phyloP scores from a whole-genome alignment of 345 rosid genomes.

The Turnera subulata region DNA sequence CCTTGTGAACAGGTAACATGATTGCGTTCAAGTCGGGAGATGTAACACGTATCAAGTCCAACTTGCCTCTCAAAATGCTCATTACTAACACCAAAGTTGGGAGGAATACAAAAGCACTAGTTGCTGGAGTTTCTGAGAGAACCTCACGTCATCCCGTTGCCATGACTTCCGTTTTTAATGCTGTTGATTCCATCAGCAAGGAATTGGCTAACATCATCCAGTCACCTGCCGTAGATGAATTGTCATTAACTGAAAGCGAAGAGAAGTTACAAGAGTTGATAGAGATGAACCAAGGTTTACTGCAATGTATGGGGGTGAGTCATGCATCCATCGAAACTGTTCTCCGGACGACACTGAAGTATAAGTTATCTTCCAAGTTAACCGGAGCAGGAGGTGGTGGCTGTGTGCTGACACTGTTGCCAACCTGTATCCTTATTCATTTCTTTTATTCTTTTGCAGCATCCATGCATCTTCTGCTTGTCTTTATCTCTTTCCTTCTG shows the following conservation, averaged over 20 bases:
- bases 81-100: constrained; percentile 88
- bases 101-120: constrained; percentile 85
- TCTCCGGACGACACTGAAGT: constrained; percentile 62
- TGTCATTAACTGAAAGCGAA: constrained; percentile 53
- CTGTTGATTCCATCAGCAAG: constrained; percentile 75
- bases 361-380: constrained; percentile 78
- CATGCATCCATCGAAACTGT: constrained; percentile 80
- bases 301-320: constrained; percentile 89
- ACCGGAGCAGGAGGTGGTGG: constrained; percentile 99
- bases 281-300: constrained; percentile 93
- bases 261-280: constrained; percentile 70
- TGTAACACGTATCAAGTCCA: constrained; percentile 54
- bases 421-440: constrained; percentile 60
- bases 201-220: constrained; percentile 58
- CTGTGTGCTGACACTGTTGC: constrained; percentile 80
- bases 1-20: constrained; percentile 64
- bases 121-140: constrained; percentile 86
- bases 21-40: constrained; percentile 76
- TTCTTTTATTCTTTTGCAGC: constrained; percentile 7
- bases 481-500: constrained; percentile 1
- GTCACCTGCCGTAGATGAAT: constrained; percentile 43
- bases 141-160: constrained; percentile 57
- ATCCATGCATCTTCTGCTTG: too few relatives aligned
- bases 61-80: constrained; percentile 70
- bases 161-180: constrained; percentile 67